Base-by-base conservation (phyloP, 2,329 filamentous ascomycete species). In the Beauveria asiatica region DNA sequence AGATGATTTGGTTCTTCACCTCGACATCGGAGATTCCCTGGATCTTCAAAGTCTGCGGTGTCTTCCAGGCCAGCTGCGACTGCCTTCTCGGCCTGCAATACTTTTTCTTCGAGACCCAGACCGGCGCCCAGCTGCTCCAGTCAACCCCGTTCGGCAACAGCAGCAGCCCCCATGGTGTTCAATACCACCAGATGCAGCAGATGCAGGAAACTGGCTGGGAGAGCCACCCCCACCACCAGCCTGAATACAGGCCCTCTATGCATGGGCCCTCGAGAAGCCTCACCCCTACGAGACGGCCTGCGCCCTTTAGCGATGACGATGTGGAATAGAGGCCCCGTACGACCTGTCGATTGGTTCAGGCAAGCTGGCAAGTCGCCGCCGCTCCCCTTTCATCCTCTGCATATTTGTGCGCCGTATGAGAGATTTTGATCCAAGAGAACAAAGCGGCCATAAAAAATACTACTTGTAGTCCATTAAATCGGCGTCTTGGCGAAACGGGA, bases 1-100 rank as follows among this genome's bases (percentile, higher is more conserved):
- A 95, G 80, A 88, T 93, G 81, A 89, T 91, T 68, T 88, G 85
- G 85, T 94, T 93, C 76, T 88, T 92, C 63, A 89, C 86, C 2
- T 83, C 87, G 1, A 83, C 80, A 1, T 83, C 83, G 4, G 78
- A 81, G 67, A 90, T 94, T 37, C 89, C 90, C 0, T 81, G 82
- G 80, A 84, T 88, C 1, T 95, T 94, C 74, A 93, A 93, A 76
- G 74, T 90, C 21, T 93, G 89, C 69, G 90, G 88, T 65, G 79
- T 91, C 59, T 92, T 94, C 73, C 90, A 94, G 77, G 88, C 89
- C 21, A 77, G 76, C 23, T 93, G 90, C 74, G 90, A 95, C 75
- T 74, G 79, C 53, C 86, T 89, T 64, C 78, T 94, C 50, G 90
- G 89, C 2, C 71, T 87, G 17, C 90, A 94, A 71, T 93, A 90